phyloP scores from a whole-genome alignment of 257 asterid genomes.

The Plantago major region DNA sequence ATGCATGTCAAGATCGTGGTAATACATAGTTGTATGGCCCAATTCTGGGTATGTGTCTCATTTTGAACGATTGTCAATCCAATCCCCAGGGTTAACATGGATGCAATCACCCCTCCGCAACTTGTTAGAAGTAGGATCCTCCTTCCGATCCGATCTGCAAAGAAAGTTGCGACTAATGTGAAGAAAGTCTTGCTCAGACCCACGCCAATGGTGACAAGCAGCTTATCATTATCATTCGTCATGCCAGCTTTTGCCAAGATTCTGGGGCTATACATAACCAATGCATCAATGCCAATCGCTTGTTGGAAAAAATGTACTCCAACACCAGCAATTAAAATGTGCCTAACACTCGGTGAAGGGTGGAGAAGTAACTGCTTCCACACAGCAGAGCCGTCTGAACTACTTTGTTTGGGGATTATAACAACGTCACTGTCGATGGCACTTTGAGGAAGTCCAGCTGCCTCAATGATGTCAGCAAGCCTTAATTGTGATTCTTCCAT shows the following conservation, averaged over 20 bases:
- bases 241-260: conserved; percentile 32
- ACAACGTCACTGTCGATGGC: conserved; percentile 17
- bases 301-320: conserved; percentile 37
- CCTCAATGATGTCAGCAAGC: conserved; percentile 23
- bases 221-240: conserved; percentile 14
- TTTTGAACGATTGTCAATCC: conserved; percentile 17
- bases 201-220: conserved; percentile 36
- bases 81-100: conserved; percentile 13
- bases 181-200: conserved; percentile 28
- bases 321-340: conserved; percentile 26
- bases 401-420: not conserved
- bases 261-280: conserved; percentile 32
- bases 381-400: conserved; percentile 19
- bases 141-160: conserved; percentile 25
- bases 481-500: conserved; percentile 21
- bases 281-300: conserved; percentile 33
- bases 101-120: conserved; percentile 20
- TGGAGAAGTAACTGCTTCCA: conserved; percentile 32
- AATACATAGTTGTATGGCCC: conserved; percentile 21
- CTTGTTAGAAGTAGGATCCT: conserved; percentile 29
- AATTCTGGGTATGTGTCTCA: not conserved
- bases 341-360: conserved; percentile 25
- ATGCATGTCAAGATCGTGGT: conserved; percentile 36
- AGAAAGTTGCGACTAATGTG: conserved; percentile 26
- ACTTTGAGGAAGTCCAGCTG: conserved; percentile 22